Conservation (phyloP, 345 rosid species). For the Eucalyptus sp. region DNA sequence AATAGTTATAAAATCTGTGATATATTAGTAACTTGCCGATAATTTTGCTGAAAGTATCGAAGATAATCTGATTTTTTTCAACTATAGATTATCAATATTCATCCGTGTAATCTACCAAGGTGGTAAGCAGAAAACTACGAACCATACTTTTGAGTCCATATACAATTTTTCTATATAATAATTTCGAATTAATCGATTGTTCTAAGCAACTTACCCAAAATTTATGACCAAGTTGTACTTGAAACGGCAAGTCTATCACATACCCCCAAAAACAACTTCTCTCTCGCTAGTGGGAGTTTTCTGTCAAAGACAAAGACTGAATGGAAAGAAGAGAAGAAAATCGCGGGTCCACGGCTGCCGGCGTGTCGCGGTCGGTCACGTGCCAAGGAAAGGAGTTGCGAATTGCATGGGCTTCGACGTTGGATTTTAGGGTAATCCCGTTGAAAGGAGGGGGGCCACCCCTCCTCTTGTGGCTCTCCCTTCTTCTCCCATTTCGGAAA, state of each 20-base stretch:
- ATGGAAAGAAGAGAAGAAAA: not conserved
- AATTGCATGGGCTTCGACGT: not conserved
- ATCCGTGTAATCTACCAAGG: not conserved
- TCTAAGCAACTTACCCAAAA: not conserved
- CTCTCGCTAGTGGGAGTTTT: not conserved
- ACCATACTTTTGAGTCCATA: not conserved
- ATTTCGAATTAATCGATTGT: not conserved
- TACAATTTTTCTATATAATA: not conserved
- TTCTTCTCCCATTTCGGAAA: not conserved
- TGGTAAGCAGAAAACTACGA: not conserved
- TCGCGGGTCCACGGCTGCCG: not conserved
- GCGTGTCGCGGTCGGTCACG: not conserved
- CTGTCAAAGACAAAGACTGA: not conserved
- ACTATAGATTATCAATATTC: not conserved
- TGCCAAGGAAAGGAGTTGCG: not conserved
- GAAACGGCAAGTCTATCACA: not conserved
- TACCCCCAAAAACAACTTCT: not conserved
- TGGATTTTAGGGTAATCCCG: constrained; percentile 4
- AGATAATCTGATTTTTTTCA: not conserved
- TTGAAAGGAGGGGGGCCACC: not conserved
- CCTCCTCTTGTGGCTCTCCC: not conserved
- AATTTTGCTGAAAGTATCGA: not conserved
- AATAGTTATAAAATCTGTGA: not conserved
- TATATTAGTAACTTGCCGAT: not conserved
- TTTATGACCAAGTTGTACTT: not conserved